Evolutionary conservation across 352 stramenopile genomes (phyloP).

Genomic region (Pythium volutum): DNA sequence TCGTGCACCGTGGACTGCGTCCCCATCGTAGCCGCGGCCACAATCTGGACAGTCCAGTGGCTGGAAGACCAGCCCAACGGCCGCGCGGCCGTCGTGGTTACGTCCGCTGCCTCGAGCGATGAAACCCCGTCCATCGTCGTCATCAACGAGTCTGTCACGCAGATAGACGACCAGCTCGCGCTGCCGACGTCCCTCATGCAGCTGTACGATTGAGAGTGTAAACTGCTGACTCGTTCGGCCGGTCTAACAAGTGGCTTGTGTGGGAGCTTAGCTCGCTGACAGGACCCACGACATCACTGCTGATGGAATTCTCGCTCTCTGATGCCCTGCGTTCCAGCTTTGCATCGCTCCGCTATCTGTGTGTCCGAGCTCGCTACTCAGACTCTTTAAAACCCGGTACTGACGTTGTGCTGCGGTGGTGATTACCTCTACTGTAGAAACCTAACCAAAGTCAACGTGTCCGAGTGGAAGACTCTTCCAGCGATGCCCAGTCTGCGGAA

Average conservation of each 20-base stretch:
- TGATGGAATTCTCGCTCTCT: constrained; percentile 1
- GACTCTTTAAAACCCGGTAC: too few species aligned
- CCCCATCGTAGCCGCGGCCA: background rate
- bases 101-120: background rate
- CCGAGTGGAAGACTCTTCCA: constrained; percentile 11
- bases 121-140: background rate
- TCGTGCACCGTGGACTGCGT: constrained; percentile 19
- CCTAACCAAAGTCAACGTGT: constrained; percentile 7
- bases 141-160: background rate
- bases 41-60: constrained; percentile 15
- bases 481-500: constrained; percentile 14
- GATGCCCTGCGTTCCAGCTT: constrained; percentile 3
- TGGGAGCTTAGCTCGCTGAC: constrained; percentile 2
- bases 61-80: background rate
- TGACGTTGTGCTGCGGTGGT: background rate
- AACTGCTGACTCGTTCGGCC: background rate
- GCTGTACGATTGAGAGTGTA: background rate
- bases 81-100: constrained; percentile 1
- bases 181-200: background rate
- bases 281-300: background rate
- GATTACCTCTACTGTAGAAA: background rate
- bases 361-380: background rate
- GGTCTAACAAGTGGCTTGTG: too few species aligned
- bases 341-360: background rate
- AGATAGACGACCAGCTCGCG: constrained; percentile 9